These are phyloP conservation scores for Xanthoparmelia taractica DNA, from an alignment of 495 filamentous ascomycete species.

Conservation along the genomic window DNA sequence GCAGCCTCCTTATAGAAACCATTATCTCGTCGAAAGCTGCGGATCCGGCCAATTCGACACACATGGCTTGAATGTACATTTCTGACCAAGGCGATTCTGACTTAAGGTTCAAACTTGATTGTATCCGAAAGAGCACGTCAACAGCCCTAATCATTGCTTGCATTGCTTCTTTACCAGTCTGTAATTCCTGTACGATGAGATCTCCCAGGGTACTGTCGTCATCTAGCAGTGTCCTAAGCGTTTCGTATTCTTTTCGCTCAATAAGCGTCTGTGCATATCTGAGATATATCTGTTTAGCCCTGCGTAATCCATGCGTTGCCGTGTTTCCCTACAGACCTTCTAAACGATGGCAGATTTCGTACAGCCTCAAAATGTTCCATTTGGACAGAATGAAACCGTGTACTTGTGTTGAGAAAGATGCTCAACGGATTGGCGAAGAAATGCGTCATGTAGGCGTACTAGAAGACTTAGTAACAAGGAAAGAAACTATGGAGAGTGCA, in stretches of 20 bases:
- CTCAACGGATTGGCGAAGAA: constrained; percentile 90
- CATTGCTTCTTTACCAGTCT: constrained; percentile 38
- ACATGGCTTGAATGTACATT: constrained; percentile 49
- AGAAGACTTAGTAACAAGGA: constrained; percentile 18
- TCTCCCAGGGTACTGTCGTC: constrained; percentile 42
- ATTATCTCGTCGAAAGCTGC: constrained; percentile 48
- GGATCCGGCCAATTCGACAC: constrained; percentile 48
- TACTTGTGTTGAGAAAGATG: constrained; percentile 45
- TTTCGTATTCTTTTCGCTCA: constrained; percentile 33
- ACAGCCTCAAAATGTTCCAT: constrained; percentile 63
- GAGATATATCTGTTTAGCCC: not conserved
- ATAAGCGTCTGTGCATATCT: constrained; percentile 44
- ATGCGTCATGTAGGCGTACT: constrained; percentile 94
- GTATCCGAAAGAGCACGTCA: constrained; percentile 38
- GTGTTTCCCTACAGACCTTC: constrained; percentile 36
- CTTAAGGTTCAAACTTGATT: constrained; percentile 35
- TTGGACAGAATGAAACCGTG: constrained; percentile 30
- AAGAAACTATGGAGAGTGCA: not conserved
- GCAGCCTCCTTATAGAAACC: constrained; percentile 41
- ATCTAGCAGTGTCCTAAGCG: constrained; percentile 43
- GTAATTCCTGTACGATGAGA: constrained; percentile 31
- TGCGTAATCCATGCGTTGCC: not conserved
- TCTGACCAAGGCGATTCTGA: constrained; percentile 40
- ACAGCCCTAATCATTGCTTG: constrained; percentile 41
- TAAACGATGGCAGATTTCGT: constrained; percentile 74